Evolutionary conservation across 345 rosid genomes (phyloP).

Genomic region (Eucalyptus tenuipes): DNA sequence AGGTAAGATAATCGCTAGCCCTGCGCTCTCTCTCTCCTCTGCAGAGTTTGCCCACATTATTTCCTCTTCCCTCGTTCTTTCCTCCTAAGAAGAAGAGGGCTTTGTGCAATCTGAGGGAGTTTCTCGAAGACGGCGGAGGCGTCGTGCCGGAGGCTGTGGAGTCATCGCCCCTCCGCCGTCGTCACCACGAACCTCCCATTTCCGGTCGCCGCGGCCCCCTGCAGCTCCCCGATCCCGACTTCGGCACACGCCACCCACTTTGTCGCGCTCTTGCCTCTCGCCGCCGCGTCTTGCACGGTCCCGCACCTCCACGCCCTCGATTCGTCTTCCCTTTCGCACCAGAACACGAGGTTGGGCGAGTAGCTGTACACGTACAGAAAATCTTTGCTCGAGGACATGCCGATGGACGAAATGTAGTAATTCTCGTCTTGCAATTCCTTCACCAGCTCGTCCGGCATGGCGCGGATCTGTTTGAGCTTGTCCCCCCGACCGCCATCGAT

Average conservation of each 20-base stretch:
- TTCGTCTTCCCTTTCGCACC: not conserved
- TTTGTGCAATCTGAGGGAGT: too few relatives aligned
- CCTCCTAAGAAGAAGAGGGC: too few relatives aligned
- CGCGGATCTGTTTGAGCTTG: constrained; percentile 19
- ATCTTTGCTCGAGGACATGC: constrained; percentile 13
- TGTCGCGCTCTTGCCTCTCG: not conserved
- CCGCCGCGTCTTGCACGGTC: not conserved
- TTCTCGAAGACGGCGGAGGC: too few relatives aligned
- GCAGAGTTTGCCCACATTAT: too few relatives aligned
- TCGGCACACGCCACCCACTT: constrained; percentile 21
- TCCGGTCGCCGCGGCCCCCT: too few relatives aligned
- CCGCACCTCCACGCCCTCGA: not conserved
- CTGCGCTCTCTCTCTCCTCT: too few relatives aligned
- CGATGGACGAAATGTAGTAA: constrained; percentile 5
- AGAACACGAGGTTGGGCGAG: not conserved
- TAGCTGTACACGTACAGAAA: constrained; percentile 19
- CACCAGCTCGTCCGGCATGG: constrained; percentile 11
- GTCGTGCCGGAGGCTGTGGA: too few relatives aligned
- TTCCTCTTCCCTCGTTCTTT: too few relatives aligned
- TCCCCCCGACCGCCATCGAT: constrained; percentile 10
- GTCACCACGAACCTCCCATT: too few relatives aligned
- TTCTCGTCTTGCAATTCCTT: not conserved
- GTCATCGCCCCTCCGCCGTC: too few relatives aligned
- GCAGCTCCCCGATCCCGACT: constrained; percentile 28
- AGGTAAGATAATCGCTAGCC: too few relatives aligned